Percentiles rank a stretch among this genome's conserved stretches.
Evolutionary conservation across 1,284 basidiomycete genomes (phyloP).

Genomic region (Schizophyllum amplum): DNA sequence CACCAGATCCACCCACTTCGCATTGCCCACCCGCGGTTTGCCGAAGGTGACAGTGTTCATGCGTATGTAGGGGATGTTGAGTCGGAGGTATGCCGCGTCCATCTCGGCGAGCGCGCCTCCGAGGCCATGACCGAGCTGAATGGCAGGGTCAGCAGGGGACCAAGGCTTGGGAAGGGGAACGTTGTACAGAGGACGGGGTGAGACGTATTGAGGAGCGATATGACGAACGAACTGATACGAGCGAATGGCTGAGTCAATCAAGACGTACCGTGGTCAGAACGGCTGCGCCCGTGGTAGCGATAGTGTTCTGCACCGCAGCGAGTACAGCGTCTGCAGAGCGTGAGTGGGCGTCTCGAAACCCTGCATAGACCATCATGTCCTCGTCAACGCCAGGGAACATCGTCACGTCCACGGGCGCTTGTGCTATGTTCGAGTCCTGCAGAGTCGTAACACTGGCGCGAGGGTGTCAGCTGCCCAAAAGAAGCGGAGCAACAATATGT

Average conservation of each 20-base stretch:
- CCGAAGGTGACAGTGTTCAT: constrained; percentile 27
- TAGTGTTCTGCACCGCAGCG: constrained; percentile 11
- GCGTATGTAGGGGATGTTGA: constrained; percentile 24
- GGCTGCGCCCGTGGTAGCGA: neutral
- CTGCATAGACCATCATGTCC: constrained; percentile 27
- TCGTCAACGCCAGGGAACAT: constrained; percentile 30
- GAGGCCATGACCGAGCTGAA: constrained; percentile 40
- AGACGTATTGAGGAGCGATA: neutral
- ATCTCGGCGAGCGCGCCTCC: constrained; percentile 48
- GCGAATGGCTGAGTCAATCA: too few relatives aligned
- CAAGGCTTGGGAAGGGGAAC: constrained; percentile 23
- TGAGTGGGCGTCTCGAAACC: constrained; percentile 30
- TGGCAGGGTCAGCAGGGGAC: constrained; percentile 10
- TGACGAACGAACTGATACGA: neutral
- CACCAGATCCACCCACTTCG: constrained; percentile 16
- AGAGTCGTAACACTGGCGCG: too few relatives aligned
- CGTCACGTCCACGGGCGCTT: neutral
- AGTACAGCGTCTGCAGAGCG: constrained; percentile 15
- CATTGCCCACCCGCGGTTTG: constrained; percentile 26
- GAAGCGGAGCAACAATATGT: too few relatives aligned
- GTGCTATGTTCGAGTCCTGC: too few relatives aligned
- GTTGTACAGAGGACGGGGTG: constrained; percentile 24
- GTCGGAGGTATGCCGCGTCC: constrained; percentile 37
- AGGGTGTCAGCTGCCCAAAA: too few relatives aligned
- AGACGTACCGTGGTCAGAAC: neutral